Base-by-base conservation (phyloP, 192 early-diverging fungal genomes). In the Lobosporangium transversale region DNA sequence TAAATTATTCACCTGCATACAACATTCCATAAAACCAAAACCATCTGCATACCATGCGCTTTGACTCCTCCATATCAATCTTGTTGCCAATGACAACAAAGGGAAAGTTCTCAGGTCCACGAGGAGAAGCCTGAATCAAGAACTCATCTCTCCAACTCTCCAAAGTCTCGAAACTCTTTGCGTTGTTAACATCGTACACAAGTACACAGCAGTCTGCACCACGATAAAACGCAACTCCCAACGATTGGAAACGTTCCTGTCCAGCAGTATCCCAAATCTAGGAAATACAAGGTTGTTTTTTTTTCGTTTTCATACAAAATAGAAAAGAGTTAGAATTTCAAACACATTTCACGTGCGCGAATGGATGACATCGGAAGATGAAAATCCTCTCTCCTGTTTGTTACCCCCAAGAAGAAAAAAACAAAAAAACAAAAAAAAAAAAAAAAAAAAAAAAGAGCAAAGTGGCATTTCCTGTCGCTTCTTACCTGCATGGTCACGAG, bases 1-100 rank as follows among this genome's bases (percentile, higher is more conserved):
- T n/a, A n/a, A n/a, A n/a, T n/a, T n/a, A n/a, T n/a, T n/a, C n/a
- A n/a, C n/a, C n/a, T n/a, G n/a, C n/a, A 52, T 27, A 30, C 5
- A 7, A 10, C 17, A 10, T 23, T 29, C 50, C 12, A 51, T 20
- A 51, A 51, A 42, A 42, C 2, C 23, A 14, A 37, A 57, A n/a
- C 12, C 42, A 27, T 15, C 2, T 3, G 6, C 78, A 29, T 83
- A 94, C 94, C 90, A 93, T 91, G 58, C 95, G 80, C 81, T 92
- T 93, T 35, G 86, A 86, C 69, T 98, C 96, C 71, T 98, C 98
- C 78, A 99, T 82, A 79, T 99, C 98, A 49, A 99, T 88, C 87
- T 99, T 99, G 86, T 99, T 99, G 52, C 97, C 98, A n/a, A 99
- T 83, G 17, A 99, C 95, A 51, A 99, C 94, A 85, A 99, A 99